phyloP scores from a whole-genome alignment of 257 asterid genomes.

The Striga asiatica region DNA sequence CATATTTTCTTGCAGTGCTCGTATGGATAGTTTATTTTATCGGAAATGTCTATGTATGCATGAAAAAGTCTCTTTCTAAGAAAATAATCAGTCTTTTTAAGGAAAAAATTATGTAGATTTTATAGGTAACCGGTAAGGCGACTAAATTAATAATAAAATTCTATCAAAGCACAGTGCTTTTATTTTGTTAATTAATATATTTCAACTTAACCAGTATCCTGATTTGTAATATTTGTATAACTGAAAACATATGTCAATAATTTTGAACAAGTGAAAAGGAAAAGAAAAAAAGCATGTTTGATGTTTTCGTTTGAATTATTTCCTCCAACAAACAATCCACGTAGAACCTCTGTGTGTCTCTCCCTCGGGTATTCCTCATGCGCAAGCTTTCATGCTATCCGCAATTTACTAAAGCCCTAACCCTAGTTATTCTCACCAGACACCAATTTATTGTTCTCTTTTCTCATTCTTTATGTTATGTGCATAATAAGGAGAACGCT shows the following conservation, averaged over 20 bases:
- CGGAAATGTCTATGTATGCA: too few species aligned
- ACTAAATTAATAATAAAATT: too few species aligned
- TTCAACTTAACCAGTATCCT: not conserved
- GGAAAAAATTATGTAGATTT: too few species aligned
- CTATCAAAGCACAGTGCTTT: too few species aligned
- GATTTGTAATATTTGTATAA: not conserved
- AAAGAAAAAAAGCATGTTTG: constrained; percentile 2
- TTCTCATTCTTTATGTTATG: not conserved
- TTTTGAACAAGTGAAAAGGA: not conserved
- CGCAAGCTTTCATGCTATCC: constrained; percentile 25
- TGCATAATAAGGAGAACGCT: too few species aligned
- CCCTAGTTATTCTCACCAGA: constrained; percentile 44
- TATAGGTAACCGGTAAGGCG: too few species aligned
- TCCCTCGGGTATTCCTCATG: constrained; percentile 38
- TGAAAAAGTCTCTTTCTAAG: too few species aligned
- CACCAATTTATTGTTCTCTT: constrained; percentile 48
- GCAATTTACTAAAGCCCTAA: constrained; percentile 50
- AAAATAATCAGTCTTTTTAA: too few species aligned
- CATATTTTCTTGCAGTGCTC: too few species aligned
- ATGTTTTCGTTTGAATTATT: constrained; percentile 58
- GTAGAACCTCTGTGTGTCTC: constrained; percentile 45
- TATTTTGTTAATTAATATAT: too few species aligned
- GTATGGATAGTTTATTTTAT: too few species aligned
- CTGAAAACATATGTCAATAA: not conserved
- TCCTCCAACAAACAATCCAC: constrained; percentile 87